Evolutionary conservation across 2,329 filamentous ascomycete genomes (phyloP), one percentile per base, ranked within the genome.

Genomic region (Fusarium protoensiforme): DNA sequence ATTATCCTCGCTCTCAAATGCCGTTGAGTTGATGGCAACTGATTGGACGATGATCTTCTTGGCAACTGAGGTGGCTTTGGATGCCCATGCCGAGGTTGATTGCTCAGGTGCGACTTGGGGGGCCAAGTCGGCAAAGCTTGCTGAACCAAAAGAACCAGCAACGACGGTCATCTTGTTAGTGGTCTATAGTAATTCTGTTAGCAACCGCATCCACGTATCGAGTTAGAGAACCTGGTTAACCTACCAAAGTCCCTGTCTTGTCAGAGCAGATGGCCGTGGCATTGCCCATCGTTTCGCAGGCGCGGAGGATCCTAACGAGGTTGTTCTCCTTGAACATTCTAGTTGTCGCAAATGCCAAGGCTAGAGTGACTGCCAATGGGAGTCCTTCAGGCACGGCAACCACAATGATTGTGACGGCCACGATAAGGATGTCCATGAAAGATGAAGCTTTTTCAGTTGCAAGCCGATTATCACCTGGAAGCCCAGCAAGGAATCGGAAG

Each of bases 181-280:
- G 7, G 46, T 51, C 46, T 51, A 51, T 29, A 51, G 43, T 48
- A 20, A 27, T 27, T 27, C 43, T 10, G 20, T 48, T 16, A 48
- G 43, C 43, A 16, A 48, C 7, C 10, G 1, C 7, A 9, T 51
- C 18, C 7, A 31, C 24, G 16, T n/a, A 27, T 27, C 20, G 46
- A 31, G 36, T 9, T n/a, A n/a, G 24, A 27, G 89, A 89, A 77
- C 92, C 90, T 65, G 92, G 91, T 58, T 89, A 91, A 89, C 90
- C 72, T 91, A 90, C 72, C 90, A 81, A 60, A 14, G 79, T 81
- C 5, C 80, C 80, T 0, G 80, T 81, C 67, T 81, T 81, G 61
- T 94, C 93, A 2, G 92, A 94, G 81, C 93, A 95, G 54, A 95
- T 92, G 0, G 92, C 92, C 2, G 89, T 91, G 2, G 89, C 89